phyloP scores from a whole-genome alignment of 805 yeast genomes.

The Pichia kluyveri region DNA sequence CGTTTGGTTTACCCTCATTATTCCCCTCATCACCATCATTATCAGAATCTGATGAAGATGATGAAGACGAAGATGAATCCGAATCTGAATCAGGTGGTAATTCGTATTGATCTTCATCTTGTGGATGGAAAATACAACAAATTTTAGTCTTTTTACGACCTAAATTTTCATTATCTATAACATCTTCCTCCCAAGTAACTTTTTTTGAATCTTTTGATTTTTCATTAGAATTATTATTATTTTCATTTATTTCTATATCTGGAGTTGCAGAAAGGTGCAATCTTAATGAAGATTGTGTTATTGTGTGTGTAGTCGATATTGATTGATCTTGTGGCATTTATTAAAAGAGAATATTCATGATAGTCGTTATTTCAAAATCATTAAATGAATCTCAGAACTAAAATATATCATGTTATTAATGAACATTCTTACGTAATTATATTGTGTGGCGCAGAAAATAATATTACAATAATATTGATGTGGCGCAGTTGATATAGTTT shows the following conservation, averaged over 20 bases:
- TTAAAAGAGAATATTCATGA: too few species aligned
- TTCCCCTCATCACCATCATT: background rate
- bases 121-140: constrained; percentile 84
- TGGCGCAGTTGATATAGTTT: too few species aligned
- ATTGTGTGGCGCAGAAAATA: too few species aligned
- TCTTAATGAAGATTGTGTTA: background rate
- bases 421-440: too few species aligned
- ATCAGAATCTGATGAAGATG: constrained; percentile 14
- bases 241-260: background rate
- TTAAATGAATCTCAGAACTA: too few species aligned
- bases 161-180: constrained; percentile 84
- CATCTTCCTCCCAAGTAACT: constrained; percentile 81
- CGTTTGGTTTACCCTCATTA: constrained; percentile 41
- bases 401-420: too few species aligned
- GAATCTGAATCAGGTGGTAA: constrained; percentile 8
- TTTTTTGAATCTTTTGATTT: constrained; percentile 27
- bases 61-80: constrained; percentile 3
- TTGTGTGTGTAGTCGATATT: background rate
- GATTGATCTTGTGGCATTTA: background rate
- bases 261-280: background rate
- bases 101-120: constrained; percentile 38
- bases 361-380: too few species aligned
- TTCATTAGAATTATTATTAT: background rate
- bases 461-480: too few species aligned
- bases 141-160: constrained; percentile 81